These are phyloP conservation scores for Daedalea quercina DNA, from an alignment of 768 basidiomycete genomes.

Conservation along the genomic window DNA sequence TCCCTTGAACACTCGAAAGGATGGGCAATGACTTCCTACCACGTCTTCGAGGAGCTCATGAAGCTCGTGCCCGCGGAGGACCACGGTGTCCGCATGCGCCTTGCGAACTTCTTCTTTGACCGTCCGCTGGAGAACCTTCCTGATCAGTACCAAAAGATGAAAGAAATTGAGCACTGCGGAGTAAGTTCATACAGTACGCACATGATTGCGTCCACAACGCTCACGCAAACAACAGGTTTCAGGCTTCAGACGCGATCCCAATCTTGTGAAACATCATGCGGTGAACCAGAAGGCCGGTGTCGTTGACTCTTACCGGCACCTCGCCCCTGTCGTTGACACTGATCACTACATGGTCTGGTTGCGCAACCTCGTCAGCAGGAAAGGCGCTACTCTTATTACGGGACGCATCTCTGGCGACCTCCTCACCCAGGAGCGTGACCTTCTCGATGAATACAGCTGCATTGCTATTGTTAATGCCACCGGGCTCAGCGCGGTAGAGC, in stretches of 20 bases:
- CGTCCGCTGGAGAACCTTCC: conserved; percentile 17
- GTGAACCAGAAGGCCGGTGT: conserved; percentile 24
- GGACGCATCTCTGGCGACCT: conserved; percentile 26
- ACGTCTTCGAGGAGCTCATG: conserved; percentile 20
- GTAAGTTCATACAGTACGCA: conserved; percentile 19
- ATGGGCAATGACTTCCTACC: conserved; percentile 33
- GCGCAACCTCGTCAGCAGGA: conserved; percentile 17
- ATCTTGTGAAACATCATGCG: too few species aligned
- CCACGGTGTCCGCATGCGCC: conserved; percentile 28
- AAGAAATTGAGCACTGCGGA: conserved; percentile 14
- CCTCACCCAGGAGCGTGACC: conserved; percentile 16
- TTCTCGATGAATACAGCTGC: conserved; percentile 22
- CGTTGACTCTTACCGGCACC: conserved; percentile 30
- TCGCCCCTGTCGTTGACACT: conserved; percentile 31
- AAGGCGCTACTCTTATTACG: conserved; percentile 25
- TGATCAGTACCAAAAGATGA: conserved; percentile 27
- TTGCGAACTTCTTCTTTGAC: conserved; percentile 30
- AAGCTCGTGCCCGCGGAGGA: conserved; percentile 16
- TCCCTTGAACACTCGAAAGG: conserved; percentile 28
- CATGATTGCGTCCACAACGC: conserved; percentile 19
- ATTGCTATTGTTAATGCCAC: conserved; percentile 30
- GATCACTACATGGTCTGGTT: conserved; percentile 31
- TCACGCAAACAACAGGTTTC: neutral
- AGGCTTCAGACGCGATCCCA: too few species aligned
- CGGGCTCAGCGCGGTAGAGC: conserved; percentile 25